Evolutionary conservation across 148 eudicot species (phyloP), one percentile per base, ranked within the genome.

Genomic region (Amaranthus hypochondriacus): DNA sequence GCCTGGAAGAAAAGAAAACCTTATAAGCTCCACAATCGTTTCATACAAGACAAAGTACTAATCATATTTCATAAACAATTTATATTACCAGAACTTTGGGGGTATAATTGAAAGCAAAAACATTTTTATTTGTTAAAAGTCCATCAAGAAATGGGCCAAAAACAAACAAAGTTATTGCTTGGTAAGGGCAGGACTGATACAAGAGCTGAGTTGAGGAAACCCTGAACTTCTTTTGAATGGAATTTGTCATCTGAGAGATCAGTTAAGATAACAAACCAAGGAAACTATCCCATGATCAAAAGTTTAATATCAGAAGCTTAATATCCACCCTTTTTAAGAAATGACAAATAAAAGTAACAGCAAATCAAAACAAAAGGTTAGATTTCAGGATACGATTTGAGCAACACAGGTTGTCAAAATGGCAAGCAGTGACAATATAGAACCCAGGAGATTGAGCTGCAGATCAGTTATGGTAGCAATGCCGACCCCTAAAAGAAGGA

Each of bases 161-260:
- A 48, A 91, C 13, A 69, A 94, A 84, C 80, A 94, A 85, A n/a
- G 89, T 91, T 77, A 88, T 73, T 53, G 98, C 92, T 74, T 91
- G 97, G 73, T 91, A 94, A 12, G 98, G 98, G 73, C 92, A 87
- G 56, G 98, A 93, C 71, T 93, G 98, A 66, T 93, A 93, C 55
- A 93, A 83, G 58, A 93, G 91, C 70, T 93, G 98, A 53, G 98
- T 93, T 47, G 98, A 93, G 62, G 98, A 93, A 75, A 94, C 98
- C 76, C 89, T 94, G 83, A 88, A 94, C 84, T 86, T 91, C 88
- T 94, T 94, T 83, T 94, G 98, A 72, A 94, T 94, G 49, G 93
- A 89, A 80, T 94, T 94, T 44, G 98, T 94, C 97, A 94, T 91
- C 98, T 94, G 79, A 69, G 77, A 63, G 73, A 47, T 73, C 12